phyloP scores from a whole-genome alignment of 1,139 yeast species.

The Yamadazyma siamensis region DNA sequence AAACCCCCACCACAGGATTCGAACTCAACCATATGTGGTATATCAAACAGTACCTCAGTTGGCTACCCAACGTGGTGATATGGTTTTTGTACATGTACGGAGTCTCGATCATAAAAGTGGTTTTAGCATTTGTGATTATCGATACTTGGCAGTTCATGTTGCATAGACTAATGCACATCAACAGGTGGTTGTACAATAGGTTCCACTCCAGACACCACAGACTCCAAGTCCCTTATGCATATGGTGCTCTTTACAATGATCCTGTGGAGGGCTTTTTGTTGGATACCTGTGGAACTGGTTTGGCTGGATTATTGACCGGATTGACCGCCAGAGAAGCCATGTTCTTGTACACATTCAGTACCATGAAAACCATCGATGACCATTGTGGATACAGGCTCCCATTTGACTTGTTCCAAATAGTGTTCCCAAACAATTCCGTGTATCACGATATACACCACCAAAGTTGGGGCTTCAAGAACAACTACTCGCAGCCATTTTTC shows the following conservation, averaged over 20 bases:
- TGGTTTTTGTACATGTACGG: conserved; percentile 58
- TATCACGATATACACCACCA: conserved; percentile 98
- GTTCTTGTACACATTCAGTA: conserved; percentile 76
- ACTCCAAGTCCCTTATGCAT: conserved; percentile 93
- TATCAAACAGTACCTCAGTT: conserved; percentile 31
- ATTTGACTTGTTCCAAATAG: conserved; percentile 78
- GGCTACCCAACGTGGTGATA: conserved; percentile 42
- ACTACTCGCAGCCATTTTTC: conserved; percentile 96
- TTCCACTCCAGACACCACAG: conserved; percentile 95
- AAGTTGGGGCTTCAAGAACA: conserved; percentile 88
- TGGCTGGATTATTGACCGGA: conserved; percentile 62
- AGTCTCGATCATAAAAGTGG: conserved; percentile 53
- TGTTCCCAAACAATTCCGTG: conserved; percentile 93
- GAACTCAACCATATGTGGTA: conserved; percentile 70
- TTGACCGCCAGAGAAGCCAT: conserved; percentile 76
- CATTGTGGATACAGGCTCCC: conserved; percentile 96
- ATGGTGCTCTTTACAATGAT: conserved; percentile 92
- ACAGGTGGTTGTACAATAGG: conserved; percentile 67
- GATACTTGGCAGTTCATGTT: conserved; percentile 95
- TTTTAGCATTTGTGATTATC: conserved; percentile 65
- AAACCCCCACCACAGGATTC: conserved; percentile 65
- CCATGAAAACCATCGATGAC: conserved; percentile 95
- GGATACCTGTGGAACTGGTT: conserved; percentile 90
- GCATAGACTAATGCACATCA: conserved; percentile 85
- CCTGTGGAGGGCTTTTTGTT: conserved; percentile 89